Percentiles rank a stretch among this genome's conserved stretches.
Evolutionary conservation across 1,284 basidiomycete genomes (phyloP).

Genomic region (Marasmius sp.): DNA sequence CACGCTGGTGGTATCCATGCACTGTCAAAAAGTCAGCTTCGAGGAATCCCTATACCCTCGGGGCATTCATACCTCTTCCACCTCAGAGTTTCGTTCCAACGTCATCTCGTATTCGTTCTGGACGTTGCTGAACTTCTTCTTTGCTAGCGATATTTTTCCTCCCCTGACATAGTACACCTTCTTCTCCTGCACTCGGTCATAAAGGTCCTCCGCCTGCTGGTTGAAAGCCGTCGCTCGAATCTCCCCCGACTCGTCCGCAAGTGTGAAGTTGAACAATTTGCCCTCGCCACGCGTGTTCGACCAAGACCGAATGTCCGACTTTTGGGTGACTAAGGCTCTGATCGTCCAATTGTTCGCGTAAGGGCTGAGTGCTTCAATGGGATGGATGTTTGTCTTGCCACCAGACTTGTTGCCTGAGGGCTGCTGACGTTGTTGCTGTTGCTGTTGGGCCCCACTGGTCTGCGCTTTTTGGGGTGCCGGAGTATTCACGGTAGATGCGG

Average conservation of each 20-base stretch:
- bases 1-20: constrained; percentile 71
- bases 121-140: constrained; percentile 94
- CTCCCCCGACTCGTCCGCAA: constrained; percentile 96
- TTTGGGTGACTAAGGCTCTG: constrained; percentile 91
- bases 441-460: constrained; percentile 1
- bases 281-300: constrained; percentile 93
- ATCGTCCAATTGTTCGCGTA: constrained; percentile 99
- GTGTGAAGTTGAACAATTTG: constrained; percentile 89
- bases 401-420: constrained; percentile 14
- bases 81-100: constrained; percentile 82
- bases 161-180: constrained; percentile 93
- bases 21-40: constrained; percentile 43
- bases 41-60: neutral
- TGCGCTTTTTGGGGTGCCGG: constrained; percentile 14
- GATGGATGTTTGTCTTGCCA: constrained; percentile 48
- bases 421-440: constrained; percentile 19
- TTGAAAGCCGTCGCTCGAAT: constrained; percentile 95
- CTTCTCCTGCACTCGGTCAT: constrained; percentile 84
- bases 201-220: constrained; percentile 81
- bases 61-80: constrained; percentile 64
- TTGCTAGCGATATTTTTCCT: constrained; percentile 91
- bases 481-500: constrained; percentile 9
- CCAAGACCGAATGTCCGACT: constrained; percentile 89
- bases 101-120: constrained; percentile 94
- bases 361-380: constrained; percentile 94